These are phyloP conservation scores for Crithidia acanthocephali DNA, from an alignment of 208 protist species.

Conservation along the genomic window DNA sequence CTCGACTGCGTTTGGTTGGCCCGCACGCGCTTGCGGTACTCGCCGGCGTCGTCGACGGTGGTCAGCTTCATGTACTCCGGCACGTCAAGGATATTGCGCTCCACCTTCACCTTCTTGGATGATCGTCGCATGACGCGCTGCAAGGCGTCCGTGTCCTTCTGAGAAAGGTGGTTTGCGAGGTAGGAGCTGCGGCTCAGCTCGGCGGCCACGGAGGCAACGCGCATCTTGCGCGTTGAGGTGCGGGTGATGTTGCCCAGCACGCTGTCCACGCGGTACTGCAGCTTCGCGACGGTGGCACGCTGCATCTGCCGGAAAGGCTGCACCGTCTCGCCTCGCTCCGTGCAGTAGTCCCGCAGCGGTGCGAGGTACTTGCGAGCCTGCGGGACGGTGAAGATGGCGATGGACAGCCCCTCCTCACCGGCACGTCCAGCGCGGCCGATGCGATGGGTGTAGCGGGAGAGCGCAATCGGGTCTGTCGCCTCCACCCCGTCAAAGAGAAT, in stretches of 20 bases:
- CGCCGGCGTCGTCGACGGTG: conserved; percentile 60
- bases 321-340: conserved; percentile 48
- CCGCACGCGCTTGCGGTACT: conserved; percentile 81
- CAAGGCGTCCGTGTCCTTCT: conserved; percentile 89
- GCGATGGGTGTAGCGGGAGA: conserved; percentile 96
- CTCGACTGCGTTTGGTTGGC: conserved; percentile 54
- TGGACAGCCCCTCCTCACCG: conserved; percentile 86
- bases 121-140: conserved; percentile 79
- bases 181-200: conserved; percentile 91
- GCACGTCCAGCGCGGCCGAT: conserved; percentile 95
- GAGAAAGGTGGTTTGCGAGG: conserved; percentile 90
- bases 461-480: conserved; percentile 66
- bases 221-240: conserved; percentile 78
- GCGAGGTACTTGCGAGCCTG: conserved; percentile 67
- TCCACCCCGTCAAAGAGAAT: conserved; percentile 97
- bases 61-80: conserved; percentile 87
- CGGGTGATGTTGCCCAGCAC: conserved; percentile 78
- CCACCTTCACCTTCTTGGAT: conserved; percentile 79
- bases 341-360: conserved; percentile 67
- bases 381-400: conserved; percentile 86
- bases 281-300: conserved; percentile 70
- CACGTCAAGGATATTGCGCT: conserved; percentile 90
- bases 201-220: conserved; percentile 80
- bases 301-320: conserved; percentile 80
- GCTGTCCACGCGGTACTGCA: conserved; percentile 90